Evolutionary conservation across 257 asterid species (phyloP).

Genomic region (Anisodus acutangulus): DNA sequence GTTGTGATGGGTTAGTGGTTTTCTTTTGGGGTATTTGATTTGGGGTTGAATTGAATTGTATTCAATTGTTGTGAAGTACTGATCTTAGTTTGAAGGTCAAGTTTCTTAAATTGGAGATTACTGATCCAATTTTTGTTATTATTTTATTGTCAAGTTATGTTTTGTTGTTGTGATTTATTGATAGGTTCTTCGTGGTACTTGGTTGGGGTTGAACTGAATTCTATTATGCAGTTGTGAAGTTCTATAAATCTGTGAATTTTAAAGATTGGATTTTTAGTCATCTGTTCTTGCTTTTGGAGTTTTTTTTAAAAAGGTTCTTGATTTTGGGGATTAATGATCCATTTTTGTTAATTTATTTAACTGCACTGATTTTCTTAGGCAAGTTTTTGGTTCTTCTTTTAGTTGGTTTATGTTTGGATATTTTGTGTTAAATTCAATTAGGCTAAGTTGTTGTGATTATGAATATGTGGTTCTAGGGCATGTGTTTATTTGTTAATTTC

Average conservation of each 20-base stretch:
- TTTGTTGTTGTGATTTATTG: background rate
- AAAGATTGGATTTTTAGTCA: constrained; percentile 22
- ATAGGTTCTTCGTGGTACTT: background rate
- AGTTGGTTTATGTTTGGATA: constrained; percentile 5
- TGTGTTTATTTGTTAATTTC: background rate
- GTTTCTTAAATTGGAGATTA: background rate
- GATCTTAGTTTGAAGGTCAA: background rate
- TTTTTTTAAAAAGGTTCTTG: background rate
- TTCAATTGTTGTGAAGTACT: constrained; percentile 17
- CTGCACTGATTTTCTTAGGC: background rate
- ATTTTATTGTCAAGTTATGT: background rate
- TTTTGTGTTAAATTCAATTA: background rate
- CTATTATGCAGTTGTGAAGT: background rate
- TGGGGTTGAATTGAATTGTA: background rate
- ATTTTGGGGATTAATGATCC: constrained; percentile 12
- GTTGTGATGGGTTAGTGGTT: background rate
- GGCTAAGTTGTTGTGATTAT: constrained; percentile 3
- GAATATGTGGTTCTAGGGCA: background rate
- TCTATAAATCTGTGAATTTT: background rate
- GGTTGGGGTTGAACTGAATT: too few relatives aligned
- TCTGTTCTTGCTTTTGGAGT: background rate
- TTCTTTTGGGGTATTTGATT: background rate
- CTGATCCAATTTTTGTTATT: background rate
- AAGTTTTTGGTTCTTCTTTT: background rate
- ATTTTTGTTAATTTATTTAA: background rate